phyloP scores from a whole-genome alignment of 78 protist species.

The Reticulomyxa filosa region DNA sequence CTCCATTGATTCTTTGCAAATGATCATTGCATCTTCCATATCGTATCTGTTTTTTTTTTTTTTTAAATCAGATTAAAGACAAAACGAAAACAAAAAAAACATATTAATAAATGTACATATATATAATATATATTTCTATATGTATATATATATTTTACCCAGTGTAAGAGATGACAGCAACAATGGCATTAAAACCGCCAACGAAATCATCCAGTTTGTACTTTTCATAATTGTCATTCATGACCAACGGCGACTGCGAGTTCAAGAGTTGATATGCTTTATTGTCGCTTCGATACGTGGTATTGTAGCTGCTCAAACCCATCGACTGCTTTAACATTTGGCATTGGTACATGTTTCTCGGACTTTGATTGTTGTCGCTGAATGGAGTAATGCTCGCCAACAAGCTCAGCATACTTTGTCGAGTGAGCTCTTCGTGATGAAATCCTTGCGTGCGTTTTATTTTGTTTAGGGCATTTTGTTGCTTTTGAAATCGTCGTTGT shows the following conservation, averaged over 20 bases:
- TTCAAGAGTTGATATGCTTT: constrained; percentile 62
- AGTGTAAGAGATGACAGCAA: constrained; percentile 93
- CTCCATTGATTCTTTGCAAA: constrained; percentile 74
- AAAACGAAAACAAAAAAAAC: no score
- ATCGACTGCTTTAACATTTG: constrained; percentile 78
- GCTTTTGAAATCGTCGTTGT: neutral
- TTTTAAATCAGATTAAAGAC: no score
- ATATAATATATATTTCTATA: neutral
- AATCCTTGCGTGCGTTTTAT: no score
- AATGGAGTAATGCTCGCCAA: constrained; percentile 89
- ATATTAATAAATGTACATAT: neutral
- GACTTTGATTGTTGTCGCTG: constrained; percentile 84
- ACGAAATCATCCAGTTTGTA: constrained; percentile 71
- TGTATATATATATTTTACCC: constrained; percentile 17
- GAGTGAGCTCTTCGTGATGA: constrained; percentile 45
- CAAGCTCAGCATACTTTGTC: constrained; percentile 51
- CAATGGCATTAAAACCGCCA: constrained; percentile 80
- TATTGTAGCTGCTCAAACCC: constrained; percentile 65
- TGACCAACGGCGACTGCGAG: constrained; percentile 55
- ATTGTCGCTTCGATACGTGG: constrained; percentile 68
- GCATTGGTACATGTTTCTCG: constrained; percentile 97
- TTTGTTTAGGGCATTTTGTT: neutral
- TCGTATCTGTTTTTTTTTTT: constrained; percentile 25
- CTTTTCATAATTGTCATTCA: constrained; percentile 2
- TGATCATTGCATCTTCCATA: constrained; percentile 63